A percentile compares a stretch with the other conserved stretches of the same genome.
Evolutionary conservation across 768 basidiomycete species (phyloP).

Genomic region (Boletus sp.): DNA sequence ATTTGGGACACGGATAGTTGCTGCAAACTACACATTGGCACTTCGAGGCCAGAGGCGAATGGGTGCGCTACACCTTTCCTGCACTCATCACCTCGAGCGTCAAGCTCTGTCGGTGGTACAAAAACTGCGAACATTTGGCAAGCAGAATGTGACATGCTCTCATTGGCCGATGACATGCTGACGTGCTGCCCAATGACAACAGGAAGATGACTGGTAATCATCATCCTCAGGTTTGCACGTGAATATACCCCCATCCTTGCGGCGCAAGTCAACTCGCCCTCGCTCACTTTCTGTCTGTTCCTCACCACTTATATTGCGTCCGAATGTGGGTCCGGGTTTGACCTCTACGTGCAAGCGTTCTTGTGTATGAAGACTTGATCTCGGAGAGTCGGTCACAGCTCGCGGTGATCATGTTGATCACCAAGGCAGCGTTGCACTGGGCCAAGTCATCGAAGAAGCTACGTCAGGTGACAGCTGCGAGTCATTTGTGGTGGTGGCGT

Average conservation of each 20-base stretch:
- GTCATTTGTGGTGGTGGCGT: slow-evolving; percentile 91
- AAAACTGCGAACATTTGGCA: slow-evolving; percentile 72
- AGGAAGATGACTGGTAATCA: slow-evolving; percentile 90
- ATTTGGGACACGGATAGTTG: slow-evolving; percentile 47
- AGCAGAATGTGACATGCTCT: slow-evolving; percentile 15
- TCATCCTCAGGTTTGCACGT: slow-evolving; percentile 90
- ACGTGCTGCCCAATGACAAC: not conserved
- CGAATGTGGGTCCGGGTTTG: slow-evolving; percentile 90
- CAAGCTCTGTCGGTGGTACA: slow-evolving; percentile 90
- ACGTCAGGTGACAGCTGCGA: slow-evolving; percentile 94
- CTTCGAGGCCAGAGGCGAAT: slow-evolving; percentile 88
- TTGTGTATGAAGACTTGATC: slow-evolving; percentile 96
- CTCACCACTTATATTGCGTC: slow-evolving; percentile 94
- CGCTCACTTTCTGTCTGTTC: slow-evolving; percentile 92
- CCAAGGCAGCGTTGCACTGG: slow-evolving; percentile 95
- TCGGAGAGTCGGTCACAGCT: slow-evolving; percentile 94
- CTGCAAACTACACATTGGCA: slow-evolving; percentile 88
- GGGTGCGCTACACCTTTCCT: slow-evolving; percentile 96
- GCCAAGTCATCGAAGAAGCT: slow-evolving; percentile 97
- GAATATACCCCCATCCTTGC: slow-evolving; percentile 92
- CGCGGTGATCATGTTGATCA: slow-evolving; percentile 94
- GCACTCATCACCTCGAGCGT: slow-evolving; percentile 92
- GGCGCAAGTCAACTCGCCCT: slow-evolving; percentile 87
- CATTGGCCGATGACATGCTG: no score
- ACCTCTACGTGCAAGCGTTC: slow-evolving; percentile 97